Conservation (phyloP, 2,329 filamentous ascomycete species). For the Fusarium cyanostomum region DNA sequence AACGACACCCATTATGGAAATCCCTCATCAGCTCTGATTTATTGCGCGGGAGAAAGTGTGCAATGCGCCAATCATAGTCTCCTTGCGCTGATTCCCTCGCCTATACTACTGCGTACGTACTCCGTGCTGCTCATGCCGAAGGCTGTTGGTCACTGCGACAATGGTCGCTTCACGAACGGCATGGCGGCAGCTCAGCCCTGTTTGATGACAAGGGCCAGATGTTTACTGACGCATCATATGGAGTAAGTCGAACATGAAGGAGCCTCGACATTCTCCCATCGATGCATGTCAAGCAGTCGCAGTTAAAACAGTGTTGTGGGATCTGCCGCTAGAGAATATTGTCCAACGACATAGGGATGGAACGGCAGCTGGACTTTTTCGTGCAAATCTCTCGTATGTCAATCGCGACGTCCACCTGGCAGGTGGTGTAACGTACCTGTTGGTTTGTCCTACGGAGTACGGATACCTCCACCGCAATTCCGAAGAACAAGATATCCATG, state of each 20-base stretch:
- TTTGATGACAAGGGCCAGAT: slow-evolving; percentile 11
- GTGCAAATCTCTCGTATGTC: neutral
- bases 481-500: slow-evolving; percentile 4
- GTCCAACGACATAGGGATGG: neutral
- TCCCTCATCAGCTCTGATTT: slow-evolving; percentile 5
- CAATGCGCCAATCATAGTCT: neutral
- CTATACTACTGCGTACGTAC: too few relatives aligned
- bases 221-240: neutral
- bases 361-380: neutral
- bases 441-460: slow-evolving; percentile 4
- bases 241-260: neutral
- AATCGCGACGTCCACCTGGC: slow-evolving; percentile 8
- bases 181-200: slow-evolving; percentile 37
- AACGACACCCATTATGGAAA: slow-evolving; percentile 10
- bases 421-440: slow-evolving; percentile 2
- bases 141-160: slow-evolving; percentile 11
- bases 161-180: slow-evolving; percentile 13
- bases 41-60: neutral
- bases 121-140: neutral
- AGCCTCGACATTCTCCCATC: neutral
- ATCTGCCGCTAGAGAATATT: slow-evolving; percentile 3
- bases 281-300: neutral
- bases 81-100: neutral
- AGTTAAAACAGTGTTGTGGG: slow-evolving; percentile 3
- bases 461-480: slow-evolving; percentile 7